Evolutionary conservation across 2,329 filamentous ascomycete species (phyloP), one percentile per base, ranked within the genome.

Genomic region (Thielaviopsis punctulata): DNA sequence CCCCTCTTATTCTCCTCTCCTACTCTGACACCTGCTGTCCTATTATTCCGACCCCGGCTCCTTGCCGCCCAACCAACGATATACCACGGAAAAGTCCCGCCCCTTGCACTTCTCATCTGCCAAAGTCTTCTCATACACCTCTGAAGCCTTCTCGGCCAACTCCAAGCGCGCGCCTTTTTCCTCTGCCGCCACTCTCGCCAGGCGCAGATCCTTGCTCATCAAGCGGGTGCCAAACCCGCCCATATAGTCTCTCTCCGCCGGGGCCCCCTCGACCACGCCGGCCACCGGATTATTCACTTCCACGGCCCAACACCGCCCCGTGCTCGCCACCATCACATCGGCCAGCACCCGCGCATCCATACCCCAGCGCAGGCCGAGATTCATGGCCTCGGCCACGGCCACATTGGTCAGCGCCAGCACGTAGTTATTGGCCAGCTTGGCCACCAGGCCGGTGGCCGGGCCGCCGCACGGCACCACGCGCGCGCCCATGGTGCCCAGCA

Each of bases 351-450:
- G 69, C 2, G 77, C 69, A 55, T 80, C 76, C 6, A 82, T 66
- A 0, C 79, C 79, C 67, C 73, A 77, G 54, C 66, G 68, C 48
- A 80, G 71, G n/a, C 78, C 78, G 21, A 82, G 64, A 59, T 80
- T 77, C 77, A 82, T 80, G 19, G 78, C 77, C 63, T 82, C 79
- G 4, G 77, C 76, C 2, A 77, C 79, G 4, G 76, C 78, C 54
- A 82, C 88, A 67, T 98, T 98, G 71, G 88, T 93, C 59, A 96
- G 80, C 3, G 89, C 90, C 3, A 98, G 73, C 24, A 96, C 77
- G 65, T 98, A 98, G 67, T 98, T 98, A 69, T 98, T 98, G 51
- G 90, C 89, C 27, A 98, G 74, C 69, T 98, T 98, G 39, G 85
- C 92, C 10, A 87, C 85, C 1, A 98, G 75, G 0, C 92, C 92